These are phyloP conservation scores for Apiospora phragmitis DNA, from an alignment of 2,329 filamentous ascomycete species.

Conservation along the genomic window DNA sequence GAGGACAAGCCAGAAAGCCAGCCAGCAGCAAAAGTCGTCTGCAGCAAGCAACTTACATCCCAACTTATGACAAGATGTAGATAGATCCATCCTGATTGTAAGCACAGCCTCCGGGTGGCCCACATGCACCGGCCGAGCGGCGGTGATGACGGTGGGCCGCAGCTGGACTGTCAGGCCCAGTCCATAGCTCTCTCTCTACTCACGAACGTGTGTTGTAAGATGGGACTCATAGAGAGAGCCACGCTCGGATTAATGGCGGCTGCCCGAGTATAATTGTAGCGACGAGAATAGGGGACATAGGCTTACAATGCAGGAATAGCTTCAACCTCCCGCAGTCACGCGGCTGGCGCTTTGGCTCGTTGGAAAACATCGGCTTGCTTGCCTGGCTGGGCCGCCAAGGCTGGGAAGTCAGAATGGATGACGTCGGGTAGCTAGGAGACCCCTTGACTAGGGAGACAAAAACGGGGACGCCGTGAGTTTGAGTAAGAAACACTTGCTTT, in stretches of 20 bases:
- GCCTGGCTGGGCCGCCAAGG: not conserved
- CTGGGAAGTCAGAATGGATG: not conserved
- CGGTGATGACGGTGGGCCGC: not conserved
- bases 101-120: not conserved
- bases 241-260: not conserved
- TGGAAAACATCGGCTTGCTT: not conserved
- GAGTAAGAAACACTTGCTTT: conserved; percentile 3
- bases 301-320: not conserved
- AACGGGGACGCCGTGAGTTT: conserved; percentile 4
- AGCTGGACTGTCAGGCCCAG: not conserved
- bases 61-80: not conserved
- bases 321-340: not conserved
- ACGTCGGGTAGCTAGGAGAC: not conserved
- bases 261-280: not conserved
- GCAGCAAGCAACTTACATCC: not conserved
- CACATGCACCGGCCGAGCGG: not conserved
- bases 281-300: not conserved
- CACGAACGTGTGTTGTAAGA: not conserved
- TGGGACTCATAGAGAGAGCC: not conserved
- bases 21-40: not conserved
- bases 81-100: not conserved
- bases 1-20: not conserved
- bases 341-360: not conserved
- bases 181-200: not conserved
- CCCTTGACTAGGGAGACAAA: not conserved